Conservation (phyloP, 148 eudicot species). For the Diospyros lotus region DNA sequence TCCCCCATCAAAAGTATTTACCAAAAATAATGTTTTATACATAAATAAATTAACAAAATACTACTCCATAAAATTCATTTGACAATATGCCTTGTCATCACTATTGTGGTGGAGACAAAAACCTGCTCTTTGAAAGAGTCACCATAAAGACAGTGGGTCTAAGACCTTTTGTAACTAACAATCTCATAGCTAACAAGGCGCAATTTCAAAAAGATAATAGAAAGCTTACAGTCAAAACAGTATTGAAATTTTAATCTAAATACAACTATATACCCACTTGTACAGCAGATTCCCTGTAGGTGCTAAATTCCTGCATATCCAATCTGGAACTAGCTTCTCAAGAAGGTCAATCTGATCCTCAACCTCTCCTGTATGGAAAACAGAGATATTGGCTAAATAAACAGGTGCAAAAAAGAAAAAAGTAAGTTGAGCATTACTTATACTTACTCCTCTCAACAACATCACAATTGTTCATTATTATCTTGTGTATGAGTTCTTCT, state of each 20-base stretch:
- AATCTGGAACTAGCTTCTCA: conserved; percentile 46
- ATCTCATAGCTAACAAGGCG: background rate
- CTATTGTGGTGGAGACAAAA: too few species aligned
- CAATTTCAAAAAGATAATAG: background rate
- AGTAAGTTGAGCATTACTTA: background rate
- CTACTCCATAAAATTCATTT: too few species aligned
- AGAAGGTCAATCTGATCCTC: conserved; percentile 37
- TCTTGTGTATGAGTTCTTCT: conserved; percentile 46
- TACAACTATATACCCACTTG: conserved; percentile 26
- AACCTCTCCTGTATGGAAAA: conserved; percentile 26
- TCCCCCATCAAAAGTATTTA: too few species aligned
- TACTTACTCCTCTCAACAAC: conserved; percentile 35
- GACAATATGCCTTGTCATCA: too few species aligned
- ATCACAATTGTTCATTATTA: conserved; percentile 29
- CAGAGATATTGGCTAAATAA: background rate
- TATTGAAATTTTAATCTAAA: background rate
- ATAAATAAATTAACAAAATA: too few species aligned
- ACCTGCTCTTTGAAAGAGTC: too few species aligned
- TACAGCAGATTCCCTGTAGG: conserved; percentile 42
- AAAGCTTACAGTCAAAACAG: background rate
- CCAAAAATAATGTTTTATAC: too few species aligned
- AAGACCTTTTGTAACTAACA: too few species aligned
- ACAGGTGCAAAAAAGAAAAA: background rate
- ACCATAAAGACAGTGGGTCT: too few species aligned
- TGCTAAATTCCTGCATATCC: conserved; percentile 37